A percentile compares a stretch with the other conserved stretches of the same genome.
Evolutionary conservation across 2,329 filamentous ascomycete genomes (phyloP).

Genomic region (Alternaria dauci): DNA sequence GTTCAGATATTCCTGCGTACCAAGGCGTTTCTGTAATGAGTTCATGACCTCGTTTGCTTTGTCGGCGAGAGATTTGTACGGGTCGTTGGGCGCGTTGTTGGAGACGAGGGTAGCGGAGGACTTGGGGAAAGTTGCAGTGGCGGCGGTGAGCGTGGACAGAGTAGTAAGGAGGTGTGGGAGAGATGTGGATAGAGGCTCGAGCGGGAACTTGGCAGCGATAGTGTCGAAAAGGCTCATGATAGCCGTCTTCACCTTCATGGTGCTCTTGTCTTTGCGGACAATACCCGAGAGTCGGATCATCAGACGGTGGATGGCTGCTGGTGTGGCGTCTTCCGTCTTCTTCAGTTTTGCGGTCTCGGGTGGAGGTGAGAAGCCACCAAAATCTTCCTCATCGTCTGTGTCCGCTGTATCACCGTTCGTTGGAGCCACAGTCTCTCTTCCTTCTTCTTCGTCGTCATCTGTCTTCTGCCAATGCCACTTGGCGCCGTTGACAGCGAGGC

Average conservation of each 20-base stretch:
- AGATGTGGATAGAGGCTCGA: constrained; percentile 66
- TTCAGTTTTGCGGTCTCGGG: constrained; percentile 22
- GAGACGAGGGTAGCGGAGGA: constrained; percentile 73
- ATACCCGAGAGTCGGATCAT: constrained; percentile 81
- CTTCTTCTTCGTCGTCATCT: constrained; percentile 51
- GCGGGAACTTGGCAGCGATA: constrained; percentile 69
- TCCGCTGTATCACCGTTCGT: constrained; percentile 34
- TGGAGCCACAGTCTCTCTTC: constrained; percentile 55
- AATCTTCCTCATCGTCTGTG: constrained; percentile 49
- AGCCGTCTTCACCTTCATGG: constrained; percentile 76
- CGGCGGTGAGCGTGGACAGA: constrained; percentile 85
- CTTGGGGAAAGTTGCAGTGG: constrained; percentile 74
- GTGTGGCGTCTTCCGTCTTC: constrained; percentile 33
- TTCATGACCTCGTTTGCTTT: constrained; percentile 82
- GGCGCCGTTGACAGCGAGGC: constrained; percentile 66
- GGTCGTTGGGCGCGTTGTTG: constrained; percentile 52
- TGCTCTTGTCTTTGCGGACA: constrained; percentile 70
- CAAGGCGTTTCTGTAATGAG: constrained; percentile 82
- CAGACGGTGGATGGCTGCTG: constrained; percentile 73
- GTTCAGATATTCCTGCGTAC: constrained; percentile 79
- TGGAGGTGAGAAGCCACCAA: constrained; percentile 34
- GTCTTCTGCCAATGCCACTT: constrained; percentile 56
- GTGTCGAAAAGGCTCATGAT: constrained; percentile 78
- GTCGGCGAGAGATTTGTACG: constrained; percentile 75
- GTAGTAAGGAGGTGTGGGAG: constrained; percentile 72